These are phyloP conservation scores for Calycina herbarum DNA, from an alignment of 2,329 filamentous ascomycete genomes.

Conservation along the genomic window DNA sequence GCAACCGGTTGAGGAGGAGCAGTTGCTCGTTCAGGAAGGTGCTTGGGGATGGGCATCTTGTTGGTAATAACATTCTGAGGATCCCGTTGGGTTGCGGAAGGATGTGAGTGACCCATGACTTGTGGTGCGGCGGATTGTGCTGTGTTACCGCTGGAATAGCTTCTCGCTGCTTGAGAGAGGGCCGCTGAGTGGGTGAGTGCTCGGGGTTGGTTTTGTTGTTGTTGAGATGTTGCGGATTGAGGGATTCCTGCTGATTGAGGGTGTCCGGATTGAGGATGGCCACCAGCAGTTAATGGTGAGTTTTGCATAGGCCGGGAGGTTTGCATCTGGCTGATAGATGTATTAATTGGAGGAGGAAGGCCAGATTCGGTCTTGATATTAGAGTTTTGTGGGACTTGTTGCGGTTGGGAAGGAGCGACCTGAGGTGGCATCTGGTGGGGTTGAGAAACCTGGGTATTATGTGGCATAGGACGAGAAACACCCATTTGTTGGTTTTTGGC, in stretches of 20 bases:
- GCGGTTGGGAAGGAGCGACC: slow-evolving; percentile 26
- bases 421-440: slow-evolving; percentile 24
- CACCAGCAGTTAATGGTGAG: slow-evolving; percentile 33
- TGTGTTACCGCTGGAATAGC: slow-evolving; percentile 35
- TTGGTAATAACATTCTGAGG: slow-evolving; percentile 32
- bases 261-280: slow-evolving; percentile 29
- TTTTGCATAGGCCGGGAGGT: slow-evolving; percentile 32
- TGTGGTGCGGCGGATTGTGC: slow-evolving; percentile 22
- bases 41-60: slow-evolving; percentile 57
- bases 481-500: slow-evolving; percentile 37
- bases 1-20: slow-evolving; percentile 71
- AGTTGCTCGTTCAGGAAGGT: slow-evolving; percentile 66
- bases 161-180: slow-evolving; percentile 35
- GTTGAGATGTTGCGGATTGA: slow-evolving; percentile 28
- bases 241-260: slow-evolving; percentile 18
- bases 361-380: slow-evolving; percentile 34
- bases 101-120: slow-evolving; percentile 37
- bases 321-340: slow-evolving; percentile 31
- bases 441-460: slow-evolving; percentile 27
- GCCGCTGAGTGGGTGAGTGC: slow-evolving; percentile 37
- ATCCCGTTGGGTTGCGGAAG: slow-evolving; percentile 30
- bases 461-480: slow-evolving; percentile 28
- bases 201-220: slow-evolving; percentile 26
- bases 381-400: slow-evolving; percentile 19
- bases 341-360: slow-evolving; percentile 34